These are phyloP conservation scores for Thielaviopsis ethacetica DNA, from an alignment of 2,329 filamentous ascomycete genomes.

Conservation along the genomic window DNA sequence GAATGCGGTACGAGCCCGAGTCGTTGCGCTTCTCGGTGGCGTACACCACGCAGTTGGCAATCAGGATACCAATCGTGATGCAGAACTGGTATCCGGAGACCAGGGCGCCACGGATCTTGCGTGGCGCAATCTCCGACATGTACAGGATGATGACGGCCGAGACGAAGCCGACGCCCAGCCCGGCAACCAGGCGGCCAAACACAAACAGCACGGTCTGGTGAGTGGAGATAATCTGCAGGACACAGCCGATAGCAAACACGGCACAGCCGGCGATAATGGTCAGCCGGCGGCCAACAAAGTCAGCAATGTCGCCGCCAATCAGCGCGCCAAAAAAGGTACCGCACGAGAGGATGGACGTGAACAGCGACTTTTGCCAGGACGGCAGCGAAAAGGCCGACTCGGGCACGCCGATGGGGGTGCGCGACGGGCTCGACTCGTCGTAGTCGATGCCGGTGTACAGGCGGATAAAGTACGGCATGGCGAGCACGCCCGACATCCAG, in stretches of 20 bases:
- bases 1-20: conserved; percentile 60
- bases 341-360: conserved; percentile 62
- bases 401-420: conserved; percentile 21
- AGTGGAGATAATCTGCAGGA: conserved; percentile 45
- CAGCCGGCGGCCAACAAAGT: conserved; percentile 56
- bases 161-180: conserved; percentile 65
- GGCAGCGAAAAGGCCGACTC: conserved; percentile 14
- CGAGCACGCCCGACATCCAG: conserved; percentile 52
- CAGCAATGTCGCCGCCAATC: conserved; percentile 61
- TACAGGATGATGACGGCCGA: conserved; percentile 70
- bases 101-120: conserved; percentile 59
- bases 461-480: conserved; percentile 33
- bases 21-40: conserved; percentile 44
- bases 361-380: conserved; percentile 31
- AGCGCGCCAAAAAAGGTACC: conserved; percentile 67
- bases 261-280: conserved; percentile 55
- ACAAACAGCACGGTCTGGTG: conserved; percentile 40
- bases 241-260: conserved; percentile 53
- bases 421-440: conserved; percentile 26
- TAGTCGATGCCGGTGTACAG: conserved; percentile 20
- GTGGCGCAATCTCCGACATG: conserved; percentile 68
- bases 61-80: conserved; percentile 61
- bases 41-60: conserved; percentile 62
- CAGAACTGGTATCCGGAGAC: conserved; percentile 77
- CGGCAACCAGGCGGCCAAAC: conserved; percentile 57